Conservation (phyloP, 176 grass and related monocot genomes). For the Leersia perrieri region DNA sequence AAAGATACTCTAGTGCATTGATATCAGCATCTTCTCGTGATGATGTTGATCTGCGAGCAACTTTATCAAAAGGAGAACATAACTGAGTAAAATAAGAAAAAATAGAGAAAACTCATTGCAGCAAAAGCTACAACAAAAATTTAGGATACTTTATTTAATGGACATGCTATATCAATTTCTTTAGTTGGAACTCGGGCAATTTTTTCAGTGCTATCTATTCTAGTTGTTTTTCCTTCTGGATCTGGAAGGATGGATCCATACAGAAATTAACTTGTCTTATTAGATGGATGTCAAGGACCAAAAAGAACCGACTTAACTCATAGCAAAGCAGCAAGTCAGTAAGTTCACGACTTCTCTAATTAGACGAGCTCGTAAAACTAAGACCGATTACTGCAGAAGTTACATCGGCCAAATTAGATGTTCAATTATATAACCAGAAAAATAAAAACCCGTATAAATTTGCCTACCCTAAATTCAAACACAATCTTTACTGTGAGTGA, state of each 20-base stretch:
- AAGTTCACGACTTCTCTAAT: conserved; percentile 93
- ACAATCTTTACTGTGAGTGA: too few relatives aligned
- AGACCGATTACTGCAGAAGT: neutral
- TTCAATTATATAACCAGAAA: too few relatives aligned
- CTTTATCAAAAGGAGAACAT: conserved; percentile 23
- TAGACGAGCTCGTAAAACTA: conserved; percentile 82
- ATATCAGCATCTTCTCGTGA: conserved; percentile 99
- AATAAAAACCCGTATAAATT: too few relatives aligned
- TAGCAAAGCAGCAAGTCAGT: conserved; percentile 89
- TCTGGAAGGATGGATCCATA: conserved; percentile 53
- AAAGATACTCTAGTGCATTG: too few relatives aligned
- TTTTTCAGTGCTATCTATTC: conserved; percentile 88
- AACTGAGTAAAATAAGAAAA: too few relatives aligned
- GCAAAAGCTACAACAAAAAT: conserved; percentile 22
- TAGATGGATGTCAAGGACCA: neutral
- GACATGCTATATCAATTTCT: conserved; percentile 78
- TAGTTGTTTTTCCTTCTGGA: conserved; percentile 98
- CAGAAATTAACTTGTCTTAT: conserved; percentile 23
- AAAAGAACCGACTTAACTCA: conserved; percentile 2
- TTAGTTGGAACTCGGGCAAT: conserved; percentile 87
- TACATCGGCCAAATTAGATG: neutral
- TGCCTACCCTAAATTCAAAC: too few relatives aligned
- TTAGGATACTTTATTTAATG: conserved; percentile 87
- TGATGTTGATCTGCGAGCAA: conserved; percentile 62
- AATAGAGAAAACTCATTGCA: neutral